Conservation (phyloP, 148 eudicot genomes). For the Arctostaphylos glauca region DNA sequence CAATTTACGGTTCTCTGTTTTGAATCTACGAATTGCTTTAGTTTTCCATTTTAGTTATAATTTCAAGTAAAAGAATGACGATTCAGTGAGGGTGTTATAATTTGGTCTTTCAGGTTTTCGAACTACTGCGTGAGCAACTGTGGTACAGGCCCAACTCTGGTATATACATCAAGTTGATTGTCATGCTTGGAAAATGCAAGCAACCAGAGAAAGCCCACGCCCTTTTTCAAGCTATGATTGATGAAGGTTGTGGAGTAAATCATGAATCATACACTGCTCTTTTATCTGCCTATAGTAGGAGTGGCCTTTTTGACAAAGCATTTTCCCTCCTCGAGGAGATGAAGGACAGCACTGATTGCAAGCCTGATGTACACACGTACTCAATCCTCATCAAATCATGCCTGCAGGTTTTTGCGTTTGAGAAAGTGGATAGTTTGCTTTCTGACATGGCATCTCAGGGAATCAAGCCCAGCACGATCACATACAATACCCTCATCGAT, state of each 20-base stretch:
- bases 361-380: slow-evolving; percentile 81
- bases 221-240: slow-evolving; percentile 68
- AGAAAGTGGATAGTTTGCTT: slow-evolving; percentile 58
- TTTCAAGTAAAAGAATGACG: background rate
- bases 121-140: slow-evolving; percentile 76
- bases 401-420: slow-evolving; percentile 61
- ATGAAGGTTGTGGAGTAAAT: slow-evolving; percentile 72
- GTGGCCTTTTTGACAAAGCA: slow-evolving; percentile 66
- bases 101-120: slow-evolving; percentile 62
- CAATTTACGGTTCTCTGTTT: background rate
- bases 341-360: slow-evolving; percentile 61
- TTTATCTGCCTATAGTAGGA: slow-evolving; percentile 83
- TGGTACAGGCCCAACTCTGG: slow-evolving; percentile 84
- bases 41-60: background rate
- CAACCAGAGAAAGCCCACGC: slow-evolving; percentile 75
- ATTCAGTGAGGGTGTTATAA: background rate
- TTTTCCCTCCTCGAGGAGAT: slow-evolving; percentile 71
- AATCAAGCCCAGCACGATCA: slow-evolving; percentile 76
- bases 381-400: slow-evolving; percentile 83
- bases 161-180: slow-evolving; percentile 77
- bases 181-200: slow-evolving; percentile 95
- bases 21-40: background rate
- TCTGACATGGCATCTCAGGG: slow-evolving; percentile 75
- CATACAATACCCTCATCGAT: slow-evolving; percentile 82
- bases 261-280: slow-evolving; percentile 86